Base-by-base conservation (phyloP, 31 red algal genomes). In the Pterothamnion heteromorphum region DNA sequence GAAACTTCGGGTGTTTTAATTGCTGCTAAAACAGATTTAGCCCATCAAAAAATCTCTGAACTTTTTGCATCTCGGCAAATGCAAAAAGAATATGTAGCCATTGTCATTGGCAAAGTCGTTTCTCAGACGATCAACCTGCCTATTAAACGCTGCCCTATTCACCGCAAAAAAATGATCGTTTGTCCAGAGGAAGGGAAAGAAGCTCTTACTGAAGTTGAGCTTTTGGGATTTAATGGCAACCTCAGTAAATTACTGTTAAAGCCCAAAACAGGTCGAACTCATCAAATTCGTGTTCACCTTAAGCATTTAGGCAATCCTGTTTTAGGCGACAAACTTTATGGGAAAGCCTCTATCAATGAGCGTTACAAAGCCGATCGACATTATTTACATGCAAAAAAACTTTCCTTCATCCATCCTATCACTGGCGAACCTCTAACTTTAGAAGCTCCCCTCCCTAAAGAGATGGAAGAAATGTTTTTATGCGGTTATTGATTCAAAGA, bases 1-100 rank as follows among this genome's bases (percentile, higher is more conserved):
- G 96, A 92, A 44, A 99, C 97, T 18, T 96, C 97, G 1, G 97
- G 97, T 14, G 89, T 96, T n/a, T 64, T 99, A 27, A 37, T 99
- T n/a, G 93, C 91, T 5, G 95, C 96, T 2, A 87, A 89, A 36
- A 92, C 94, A 44, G 44, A 57, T 18, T 18, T 1, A 0, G 93
- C 95, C 30, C 92, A 89, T 34, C 43, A 84, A 5, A 24, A 80
- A 4, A 80, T 99, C 24, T 35, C 44, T 44, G 37, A 91, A 24
- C 92, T 87, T 21, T 97, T 99, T 92, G 93, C 92, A 4, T 71
- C 36, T 2, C 91, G 96, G 4, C 36, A 1, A 21, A 76, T 95
- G 0, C 34, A 80, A 18, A 99, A 97, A 81, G 80, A 93, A 41
- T 99, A 99, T 91, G 36, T 99, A 34, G 97, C 97, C 3, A 72